Conservation (phyloP, 345 rosid genomes). For the Melastoma malabathricum region DNA sequence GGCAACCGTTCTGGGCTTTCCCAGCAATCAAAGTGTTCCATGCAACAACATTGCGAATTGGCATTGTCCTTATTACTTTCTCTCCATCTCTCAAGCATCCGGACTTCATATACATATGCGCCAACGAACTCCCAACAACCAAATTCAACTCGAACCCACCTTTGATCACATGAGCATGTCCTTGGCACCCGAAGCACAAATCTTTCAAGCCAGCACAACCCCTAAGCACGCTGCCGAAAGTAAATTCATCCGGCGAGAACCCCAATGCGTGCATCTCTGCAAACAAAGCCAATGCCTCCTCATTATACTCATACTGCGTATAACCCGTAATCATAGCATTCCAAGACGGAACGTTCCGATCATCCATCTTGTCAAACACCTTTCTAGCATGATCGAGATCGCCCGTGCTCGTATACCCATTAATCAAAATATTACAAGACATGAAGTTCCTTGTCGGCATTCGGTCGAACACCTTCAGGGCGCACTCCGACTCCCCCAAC, state of each 20-base stretch:
- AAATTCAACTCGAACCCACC: constrained; percentile 31
- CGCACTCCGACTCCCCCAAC: constrained; percentile 30
- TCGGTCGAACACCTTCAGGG: constrained; percentile 26
- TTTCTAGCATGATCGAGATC: constrained; percentile 41
- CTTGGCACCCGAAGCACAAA: constrained; percentile 37
- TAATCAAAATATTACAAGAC: constrained; percentile 68
- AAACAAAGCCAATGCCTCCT: constrained; percentile 47
- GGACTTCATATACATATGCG: constrained; percentile 73
- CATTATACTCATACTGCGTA: constrained; percentile 42
- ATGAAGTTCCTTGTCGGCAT: constrained; percentile 49
- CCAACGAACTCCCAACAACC: constrained; percentile 41
- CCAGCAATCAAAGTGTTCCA: constrained; percentile 88
- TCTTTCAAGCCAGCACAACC: constrained; percentile 49
- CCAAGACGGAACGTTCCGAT: constrained; percentile 50
- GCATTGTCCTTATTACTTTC: constrained; percentile 43
- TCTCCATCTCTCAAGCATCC: constrained; percentile 38
- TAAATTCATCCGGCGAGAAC: constrained; percentile 37
- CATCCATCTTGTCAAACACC: constrained; percentile 56
- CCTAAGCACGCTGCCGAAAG: constrained; percentile 54
- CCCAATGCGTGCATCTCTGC: constrained; percentile 37
- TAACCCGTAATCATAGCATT: constrained; percentile 61
- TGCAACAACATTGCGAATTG: constrained; percentile 49
- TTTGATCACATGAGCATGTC: constrained; percentile 63
- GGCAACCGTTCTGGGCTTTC: constrained; percentile 77
- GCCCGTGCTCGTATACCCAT: constrained; percentile 27